A percentile compares a stretch with the other conserved stretches of the same genome.
Conservation (phyloP, 2,329 filamentous ascomycete genomes). For the Fusarium irregulare region DNA sequence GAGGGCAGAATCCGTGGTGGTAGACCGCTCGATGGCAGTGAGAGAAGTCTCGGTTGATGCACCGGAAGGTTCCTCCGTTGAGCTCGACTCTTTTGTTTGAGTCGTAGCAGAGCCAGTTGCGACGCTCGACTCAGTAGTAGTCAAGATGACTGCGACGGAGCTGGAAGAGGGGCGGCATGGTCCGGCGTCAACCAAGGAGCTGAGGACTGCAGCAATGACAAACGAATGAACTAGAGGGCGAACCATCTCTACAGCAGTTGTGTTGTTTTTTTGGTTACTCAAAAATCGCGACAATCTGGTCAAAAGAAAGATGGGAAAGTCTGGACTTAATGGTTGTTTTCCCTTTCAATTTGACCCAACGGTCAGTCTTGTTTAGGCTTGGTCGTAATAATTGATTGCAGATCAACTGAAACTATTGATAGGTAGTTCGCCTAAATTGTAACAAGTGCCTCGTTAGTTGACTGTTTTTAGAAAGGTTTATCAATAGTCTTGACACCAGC, state of each 20-base stretch:
- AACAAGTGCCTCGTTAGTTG: background rate
- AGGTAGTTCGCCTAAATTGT: background rate
- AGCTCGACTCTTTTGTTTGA: background rate
- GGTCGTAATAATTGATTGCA: background rate
- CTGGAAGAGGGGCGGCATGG: slow-evolving; percentile 18
- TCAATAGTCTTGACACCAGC: background rate
- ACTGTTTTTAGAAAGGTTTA: background rate
- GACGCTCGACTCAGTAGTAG: background rate
- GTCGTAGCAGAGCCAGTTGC: background rate
- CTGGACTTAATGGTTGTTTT: background rate
- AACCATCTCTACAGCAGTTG: slow-evolving; percentile 7
- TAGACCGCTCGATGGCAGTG: background rate
- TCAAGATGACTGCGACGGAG: background rate
- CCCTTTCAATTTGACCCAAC: background rate
- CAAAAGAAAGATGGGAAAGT: background rate
- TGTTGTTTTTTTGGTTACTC: background rate
- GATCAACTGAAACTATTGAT: background rate
- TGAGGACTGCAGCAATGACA: slow-evolving; percentile 8
- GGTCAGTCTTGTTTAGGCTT: background rate
- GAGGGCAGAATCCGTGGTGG: background rate
- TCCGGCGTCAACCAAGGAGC: slow-evolving; percentile 13
- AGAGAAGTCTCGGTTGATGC: background rate
- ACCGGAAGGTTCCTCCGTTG: background rate
- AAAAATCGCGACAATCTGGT: background rate
- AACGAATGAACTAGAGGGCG: slow-evolving; percentile 25